Base-by-base conservation (phyloP, 1,284 basidiomycete genomes). In the Trametes versicolor region DNA sequence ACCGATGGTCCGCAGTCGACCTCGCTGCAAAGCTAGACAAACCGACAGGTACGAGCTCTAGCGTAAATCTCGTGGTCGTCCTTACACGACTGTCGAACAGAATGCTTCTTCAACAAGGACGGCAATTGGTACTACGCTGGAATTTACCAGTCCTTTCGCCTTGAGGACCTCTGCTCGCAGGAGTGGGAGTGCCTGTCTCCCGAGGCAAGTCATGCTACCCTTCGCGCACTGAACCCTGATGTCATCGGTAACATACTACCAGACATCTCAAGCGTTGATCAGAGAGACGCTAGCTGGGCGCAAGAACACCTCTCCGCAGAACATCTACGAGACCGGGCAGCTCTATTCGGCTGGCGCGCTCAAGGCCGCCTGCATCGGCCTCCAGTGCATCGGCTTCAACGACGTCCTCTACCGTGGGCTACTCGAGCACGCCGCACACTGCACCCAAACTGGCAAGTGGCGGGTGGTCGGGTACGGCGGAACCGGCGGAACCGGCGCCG, bases 111-210 rank as follows among this genome's bases (percentile, higher is more conserved):
- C 70, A 88, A 88, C 74, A 91, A 87, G 73, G 89, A 91, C 61
- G 88, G 88, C 15, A 85, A 86, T 66, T 93, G 90, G 90, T 92
- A 93, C 73, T 93, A 93, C 65, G 91, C 91, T 17, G 91, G 91
- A n/a, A 81, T 86, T 9, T 93, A 93, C 76, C 85, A 82, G 59
- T 84, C 84, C 0, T 86, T 92, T 72, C 78, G 81, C 58, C 80
- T 93, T 53, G 86, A 87, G 36, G 86, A 91, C 65, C 77, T 93
- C 19, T 86, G 85, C 1, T 75, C 80, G 4, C 85, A 85, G 62
- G 91, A 93, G 74, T 93, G 90, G 87, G 84, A 84, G 25, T 84
- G 83, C 50, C 81, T 93, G 27, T 84, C 87, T 19, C 73, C 75
- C 29, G 90, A 92, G 83, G 91, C 89, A 70, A 43, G 78, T 71